These are phyloP conservation scores for Teratosphaeriaceae sp. DNA, from an alignment of 2,329 filamentous ascomycete species.

Conservation along the genomic window DNA sequence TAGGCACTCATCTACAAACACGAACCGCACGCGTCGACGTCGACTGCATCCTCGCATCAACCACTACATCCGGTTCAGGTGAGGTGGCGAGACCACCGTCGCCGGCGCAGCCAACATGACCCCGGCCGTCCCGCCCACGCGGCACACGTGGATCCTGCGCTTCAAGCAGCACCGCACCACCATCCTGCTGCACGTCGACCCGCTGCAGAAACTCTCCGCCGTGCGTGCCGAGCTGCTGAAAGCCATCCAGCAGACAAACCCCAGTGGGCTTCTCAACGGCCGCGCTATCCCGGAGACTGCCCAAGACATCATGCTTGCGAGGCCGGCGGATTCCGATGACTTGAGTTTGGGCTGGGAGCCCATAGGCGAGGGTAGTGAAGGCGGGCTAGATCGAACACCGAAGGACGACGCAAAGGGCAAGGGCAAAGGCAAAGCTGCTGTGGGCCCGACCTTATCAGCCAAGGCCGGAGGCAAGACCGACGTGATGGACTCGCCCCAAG, in stretches of 20 bases:
- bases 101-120: slow-evolving; percentile 5
- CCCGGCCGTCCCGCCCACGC: slow-evolving; percentile 20
- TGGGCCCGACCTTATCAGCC: slow-evolving; percentile 2
- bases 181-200: slow-evolving; percentile 40
- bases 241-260: slow-evolving; percentile 34
- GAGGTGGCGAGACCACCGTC: not conserved
- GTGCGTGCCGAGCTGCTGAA: slow-evolving; percentile 37
- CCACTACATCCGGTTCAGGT: too few species aligned
- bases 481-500: slow-evolving; percentile 30
- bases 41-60: too few species aligned
- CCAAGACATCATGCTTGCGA: slow-evolving; percentile 36
- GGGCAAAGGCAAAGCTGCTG: slow-evolving; percentile 33
- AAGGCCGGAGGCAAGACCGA: slow-evolving; percentile 29
- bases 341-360: slow-evolving; percentile 34
- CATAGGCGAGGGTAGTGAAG: slow-evolving; percentile 19
- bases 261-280: slow-evolving; percentile 28
- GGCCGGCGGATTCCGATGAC: slow-evolving; percentile 35
- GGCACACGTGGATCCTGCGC: slow-evolving; percentile 36
- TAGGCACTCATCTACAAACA: too few species aligned
- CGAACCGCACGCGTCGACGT: too few species aligned
- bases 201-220: slow-evolving; percentile 33
- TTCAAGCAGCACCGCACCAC: slow-evolving; percentile 42
- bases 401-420: slow-evolving; percentile 30
- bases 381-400: slow-evolving; percentile 14
- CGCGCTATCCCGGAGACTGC: slow-evolving; percentile 33